Evolutionary conservation across 1,284 basidiomycete species (phyloP), one percentile per base, ranked within the genome.

Genomic region (Mycosarcoma maydis): DNA sequence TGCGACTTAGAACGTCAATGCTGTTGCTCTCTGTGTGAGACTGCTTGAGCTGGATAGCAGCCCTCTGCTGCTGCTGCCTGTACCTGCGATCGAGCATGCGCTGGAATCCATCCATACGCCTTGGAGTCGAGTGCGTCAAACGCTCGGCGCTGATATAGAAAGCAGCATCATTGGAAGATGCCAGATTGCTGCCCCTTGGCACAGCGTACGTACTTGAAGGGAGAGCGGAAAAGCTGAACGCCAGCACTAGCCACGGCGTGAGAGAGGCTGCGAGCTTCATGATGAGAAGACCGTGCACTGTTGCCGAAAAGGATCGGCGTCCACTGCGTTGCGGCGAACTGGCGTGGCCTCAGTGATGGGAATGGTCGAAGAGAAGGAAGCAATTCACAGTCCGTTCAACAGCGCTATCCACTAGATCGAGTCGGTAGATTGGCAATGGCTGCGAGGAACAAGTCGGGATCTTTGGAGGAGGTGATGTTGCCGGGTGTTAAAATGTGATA

Each of bases 91-190:
- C 56, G 40, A 65, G 56, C 56, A 71, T 50, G 32, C 50, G 56
- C 38, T 66, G 57, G 43, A 65, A 71, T 2, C 68, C 68, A 37
- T 65, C 57, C 57, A 61, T 61, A 19, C 53, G 52, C 20, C 68
- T 48, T 20, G 68, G 68, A 4, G 61, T 71, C 17, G 57, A 57
- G 30, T 59, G 56, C 4, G 58, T 52, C 20, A 71, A 40, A 34
- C 68, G 68, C 41, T 65, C 57, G 4, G 68, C 56, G 19, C 56
- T 60, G 40, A 71, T 65, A 40, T 43, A 38, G 24, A 42, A 42
- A 32, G n/a, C 24, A 1, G 24, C 40, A 22, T 38, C 19, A 5
- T 26, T 32, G 14, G 40, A 16, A 24, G 41, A 4, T 8, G 49
- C 37, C 24, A 22, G 19, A 4, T 36, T 8, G 40, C 37, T 36